Conservation (phyloP, 2,329 filamentous ascomycete species). For the Colletotrichum sp. region DNA sequence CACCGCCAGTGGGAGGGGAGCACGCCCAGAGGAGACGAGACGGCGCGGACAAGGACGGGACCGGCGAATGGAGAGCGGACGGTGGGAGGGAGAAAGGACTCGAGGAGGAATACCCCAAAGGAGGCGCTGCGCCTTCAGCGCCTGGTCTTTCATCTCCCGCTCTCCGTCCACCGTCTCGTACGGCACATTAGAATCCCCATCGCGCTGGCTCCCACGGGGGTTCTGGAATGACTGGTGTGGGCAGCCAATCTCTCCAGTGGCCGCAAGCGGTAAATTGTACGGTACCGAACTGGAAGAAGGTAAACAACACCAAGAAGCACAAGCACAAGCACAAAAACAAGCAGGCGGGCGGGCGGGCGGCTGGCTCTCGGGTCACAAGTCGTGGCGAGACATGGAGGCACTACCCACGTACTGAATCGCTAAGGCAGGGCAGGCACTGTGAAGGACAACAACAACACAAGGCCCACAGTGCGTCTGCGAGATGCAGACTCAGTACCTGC, state of each 20-base stretch:
- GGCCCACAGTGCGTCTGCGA: slow-evolving; percentile 8
- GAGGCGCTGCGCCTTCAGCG: slow-evolving; percentile 3
- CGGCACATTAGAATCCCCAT: slow-evolving; percentile 1
- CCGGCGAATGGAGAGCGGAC: neutral
- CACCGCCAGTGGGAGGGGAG: neutral
- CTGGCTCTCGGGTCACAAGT: neutral
- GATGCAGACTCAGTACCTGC: slow-evolving; percentile 16
- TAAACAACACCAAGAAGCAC: neutral
- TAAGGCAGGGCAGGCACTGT: neutral
- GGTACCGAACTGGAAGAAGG: neutral
- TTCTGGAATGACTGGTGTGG: slow-evolving; percentile 19
- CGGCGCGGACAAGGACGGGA: neutral
- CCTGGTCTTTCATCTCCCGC: slow-evolving; percentile 11
- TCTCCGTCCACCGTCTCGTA: neutral
- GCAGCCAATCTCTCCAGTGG: slow-evolving; percentile 13
- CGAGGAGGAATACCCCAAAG: neutral
- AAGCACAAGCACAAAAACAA: neutral
- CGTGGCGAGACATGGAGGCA: neutral
- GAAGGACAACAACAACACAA: neutral
- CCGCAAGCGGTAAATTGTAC: slow-evolving; percentile 7
- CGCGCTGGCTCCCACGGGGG: slow-evolving; percentile 1
- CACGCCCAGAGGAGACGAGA: neutral
- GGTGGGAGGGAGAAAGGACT: neutral
- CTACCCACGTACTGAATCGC: neutral
- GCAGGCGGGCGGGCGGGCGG: neutral